Evolutionary conservation across 345 rosid species (phyloP).

Genomic region (Hirschfeldia incana): DNA sequence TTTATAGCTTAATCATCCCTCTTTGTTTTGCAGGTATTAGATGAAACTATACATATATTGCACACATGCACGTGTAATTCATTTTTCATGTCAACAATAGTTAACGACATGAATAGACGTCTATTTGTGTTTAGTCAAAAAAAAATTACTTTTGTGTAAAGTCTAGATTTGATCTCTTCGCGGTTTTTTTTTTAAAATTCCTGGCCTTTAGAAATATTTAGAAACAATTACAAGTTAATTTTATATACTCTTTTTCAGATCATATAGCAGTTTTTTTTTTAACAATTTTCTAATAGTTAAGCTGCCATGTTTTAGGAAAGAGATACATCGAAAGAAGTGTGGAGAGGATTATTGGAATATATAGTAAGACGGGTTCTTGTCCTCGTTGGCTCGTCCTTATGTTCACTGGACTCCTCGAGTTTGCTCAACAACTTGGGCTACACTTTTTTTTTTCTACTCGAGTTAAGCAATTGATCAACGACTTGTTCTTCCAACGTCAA

Average conservation of each 20-base stretch:
- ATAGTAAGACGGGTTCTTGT: background rate
- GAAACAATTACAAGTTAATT: background rate
- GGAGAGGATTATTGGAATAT: constrained; percentile 36
- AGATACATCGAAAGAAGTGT: constrained; percentile 41
- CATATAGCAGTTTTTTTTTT: background rate
- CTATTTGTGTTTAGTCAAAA: background rate
- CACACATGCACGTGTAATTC: background rate
- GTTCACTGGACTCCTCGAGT: constrained; percentile 54
- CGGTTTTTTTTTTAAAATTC: background rate
- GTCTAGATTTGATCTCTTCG: background rate
- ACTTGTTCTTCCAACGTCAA: constrained; percentile 37
- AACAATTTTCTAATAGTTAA: background rate
- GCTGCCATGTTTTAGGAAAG: constrained; percentile 37
- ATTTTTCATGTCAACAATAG: background rate
- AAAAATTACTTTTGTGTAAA: background rate
- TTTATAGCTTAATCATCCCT: background rate
- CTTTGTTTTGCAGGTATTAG: background rate
- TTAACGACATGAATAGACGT: background rate
- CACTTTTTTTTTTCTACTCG: constrained; percentile 28
- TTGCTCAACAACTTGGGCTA: constrained; percentile 42
- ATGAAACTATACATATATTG: background rate
- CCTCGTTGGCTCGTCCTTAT: constrained; percentile 61
- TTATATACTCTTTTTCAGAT: background rate
- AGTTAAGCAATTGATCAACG: background rate
- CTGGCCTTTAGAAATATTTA: background rate